phyloP scores from a whole-genome alignment of 2,329 filamentous ascomycete species.

The Phyllosticta paracitricarpa region DNA sequence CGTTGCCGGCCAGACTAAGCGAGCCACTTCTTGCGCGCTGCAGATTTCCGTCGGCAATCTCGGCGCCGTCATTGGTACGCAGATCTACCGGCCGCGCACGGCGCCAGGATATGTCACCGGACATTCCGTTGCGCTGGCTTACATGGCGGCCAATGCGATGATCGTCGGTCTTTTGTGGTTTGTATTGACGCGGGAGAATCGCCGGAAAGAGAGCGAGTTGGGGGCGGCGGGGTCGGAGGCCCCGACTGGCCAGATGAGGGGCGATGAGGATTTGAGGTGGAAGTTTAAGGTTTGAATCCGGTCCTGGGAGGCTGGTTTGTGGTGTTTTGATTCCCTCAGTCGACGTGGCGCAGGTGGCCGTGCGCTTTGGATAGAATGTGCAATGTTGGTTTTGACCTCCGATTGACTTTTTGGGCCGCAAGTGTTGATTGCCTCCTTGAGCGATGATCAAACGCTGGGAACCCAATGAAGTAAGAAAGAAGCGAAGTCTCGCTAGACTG shows the following conservation, averaged over 20 bases:
- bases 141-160: constrained; percentile 22
- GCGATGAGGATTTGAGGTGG: constrained; percentile 27
- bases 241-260: constrained; percentile 22
- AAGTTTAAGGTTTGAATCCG: constrained; percentile 20
- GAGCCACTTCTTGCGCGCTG: constrained; percentile 39
- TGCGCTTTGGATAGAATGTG: too few relatives aligned
- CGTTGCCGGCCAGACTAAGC: constrained; percentile 43
- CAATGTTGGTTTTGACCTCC: too few relatives aligned
- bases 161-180: constrained; percentile 23
- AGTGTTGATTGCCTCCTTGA: too few relatives aligned
- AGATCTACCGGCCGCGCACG: constrained; percentile 26
- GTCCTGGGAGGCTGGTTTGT: background rate
- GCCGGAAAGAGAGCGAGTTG: constrained; percentile 19
- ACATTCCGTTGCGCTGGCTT: constrained; percentile 21
- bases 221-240: constrained; percentile 15
- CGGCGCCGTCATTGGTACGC: constrained; percentile 30
- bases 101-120: constrained; percentile 26
- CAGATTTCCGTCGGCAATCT: constrained; percentile 43
- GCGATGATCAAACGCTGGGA: too few relatives aligned
- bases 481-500: too few relatives aligned
- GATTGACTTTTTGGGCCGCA: too few relatives aligned
- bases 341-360: too few relatives aligned
- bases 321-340: too few relatives aligned
- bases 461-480: too few relatives aligned
- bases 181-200: constrained; percentile 24